Base-by-base conservation (phyloP, 73 alveolate genomes). In the Effrenium voratum region DNA sequence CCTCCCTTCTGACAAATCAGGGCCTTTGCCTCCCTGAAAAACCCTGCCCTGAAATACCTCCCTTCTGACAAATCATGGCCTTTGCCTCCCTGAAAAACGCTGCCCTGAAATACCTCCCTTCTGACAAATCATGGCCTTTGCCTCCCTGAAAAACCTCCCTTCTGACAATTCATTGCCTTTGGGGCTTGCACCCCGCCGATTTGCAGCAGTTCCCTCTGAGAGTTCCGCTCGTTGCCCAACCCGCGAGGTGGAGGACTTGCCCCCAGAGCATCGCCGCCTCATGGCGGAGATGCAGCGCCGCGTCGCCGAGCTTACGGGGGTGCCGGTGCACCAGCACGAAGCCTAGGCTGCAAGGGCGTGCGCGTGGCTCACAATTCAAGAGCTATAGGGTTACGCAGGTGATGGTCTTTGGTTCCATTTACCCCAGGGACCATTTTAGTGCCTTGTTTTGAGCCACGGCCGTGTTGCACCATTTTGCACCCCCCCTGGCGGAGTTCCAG, bases 221-320 rank as follows among this genome's bases (percentile, higher is more conserved):
- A 60, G 5, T 36, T 32, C 75, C 40, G 15, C 38, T 19, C 8
- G 63, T 52, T 52, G 63, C 63, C 63, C 59, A 24, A 5, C 72
- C 59, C 85, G 95, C 63, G n/a, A n/a, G n/a, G n/a, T n/a, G n/a
- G n/a, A n/a, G n/a, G n/a, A n/a, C n/a, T n/a, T n/a, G n/a, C n/a
- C n/a, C n/a, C n/a, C n/a, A n/a, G 38, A 2, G 47, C 85, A 87
- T 40, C 83, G 63, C 46, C 0, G 1, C 4, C 47, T 87, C 50
- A 87, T 87, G 95, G 8, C 52, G 2, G 95, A 87, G 84, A 43
- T 87, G 95, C 95, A 87, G 44, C 85, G 57, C 44, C 63, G 95
- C 50, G 95, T 87, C 43, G 95, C 95, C 1, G 49, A 43, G 32
- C 85, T 87, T 41, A 87, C 95, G 2, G 95, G 95, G 40, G 63